These are phyloP conservation scores for Cucurbita argyrosperma DNA, from an alignment of 306 rosid genomes.

Conservation along the genomic window DNA sequence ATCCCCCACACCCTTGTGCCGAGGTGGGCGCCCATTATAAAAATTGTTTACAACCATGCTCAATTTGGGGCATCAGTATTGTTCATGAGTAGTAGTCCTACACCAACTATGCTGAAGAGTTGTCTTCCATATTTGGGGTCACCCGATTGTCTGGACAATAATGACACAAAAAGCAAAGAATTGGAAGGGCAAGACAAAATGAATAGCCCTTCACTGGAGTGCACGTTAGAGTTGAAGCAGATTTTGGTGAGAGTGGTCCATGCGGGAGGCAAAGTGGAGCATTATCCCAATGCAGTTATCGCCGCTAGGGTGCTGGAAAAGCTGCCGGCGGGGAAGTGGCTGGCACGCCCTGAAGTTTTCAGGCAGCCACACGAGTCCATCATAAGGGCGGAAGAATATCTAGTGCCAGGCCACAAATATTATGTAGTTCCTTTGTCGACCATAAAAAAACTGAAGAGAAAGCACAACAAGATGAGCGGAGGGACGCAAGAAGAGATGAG, in stretches of 20 bases:
- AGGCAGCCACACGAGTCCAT: slow-evolving; percentile 42
- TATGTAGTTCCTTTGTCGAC: slow-evolving; percentile 26
- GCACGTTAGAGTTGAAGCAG: slow-evolving; percentile 15
- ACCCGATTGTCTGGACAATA: neutral
- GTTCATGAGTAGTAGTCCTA: neutral
- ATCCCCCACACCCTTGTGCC: neutral
- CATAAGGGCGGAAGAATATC: slow-evolving; percentile 28
- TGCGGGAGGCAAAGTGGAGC: slow-evolving; percentile 47
- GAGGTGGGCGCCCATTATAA: neutral
- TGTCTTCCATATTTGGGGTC: neutral
- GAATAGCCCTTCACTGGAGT: neutral
- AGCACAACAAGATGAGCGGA: slow-evolving; percentile 10
- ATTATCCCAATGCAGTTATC: slow-evolving; percentile 28
- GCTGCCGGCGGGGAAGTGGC: slow-evolving; percentile 56
- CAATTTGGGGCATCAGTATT: neutral
- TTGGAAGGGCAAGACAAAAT: neutral
- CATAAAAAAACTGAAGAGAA: slow-evolving; percentile 38
- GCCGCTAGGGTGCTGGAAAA: slow-evolving; percentile 42
- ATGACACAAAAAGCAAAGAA: neutral
- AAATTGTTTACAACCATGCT: neutral
- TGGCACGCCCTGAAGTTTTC: slow-evolving; percentile 55
- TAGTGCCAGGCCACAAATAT: slow-evolving; percentile 56
- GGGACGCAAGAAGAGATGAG: neutral
- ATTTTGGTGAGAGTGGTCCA: slow-evolving; percentile 47
- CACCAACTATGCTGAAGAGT: neutral